phyloP scores from a whole-genome alignment of 495 filamentous ascomycete genomes.

The Aspergillus egyptiacus region DNA sequence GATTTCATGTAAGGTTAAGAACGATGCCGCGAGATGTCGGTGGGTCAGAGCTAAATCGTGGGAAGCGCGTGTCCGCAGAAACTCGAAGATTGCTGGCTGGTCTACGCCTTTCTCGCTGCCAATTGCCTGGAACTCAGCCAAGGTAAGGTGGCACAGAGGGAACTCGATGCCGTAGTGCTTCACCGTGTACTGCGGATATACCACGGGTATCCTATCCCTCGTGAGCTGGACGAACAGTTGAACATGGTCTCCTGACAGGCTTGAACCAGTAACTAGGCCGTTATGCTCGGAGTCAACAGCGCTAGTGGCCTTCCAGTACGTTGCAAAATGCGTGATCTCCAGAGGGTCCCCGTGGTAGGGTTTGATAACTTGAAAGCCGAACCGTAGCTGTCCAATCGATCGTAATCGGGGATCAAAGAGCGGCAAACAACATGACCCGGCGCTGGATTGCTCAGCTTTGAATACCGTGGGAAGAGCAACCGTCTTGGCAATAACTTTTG shows the following conservation, averaged over 20 bases:
- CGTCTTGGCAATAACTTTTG: conserved; percentile 92
- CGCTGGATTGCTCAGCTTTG: conserved; percentile 62
- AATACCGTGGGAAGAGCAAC: conserved; percentile 86
- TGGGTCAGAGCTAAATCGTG: conserved; percentile 61
- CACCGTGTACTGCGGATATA: conserved; percentile 79
- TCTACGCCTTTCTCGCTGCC: conserved; percentile 46
- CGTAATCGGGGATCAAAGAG: conserved; percentile 88
- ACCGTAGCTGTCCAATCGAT: conserved; percentile 90
- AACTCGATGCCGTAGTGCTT: conserved; percentile 72
- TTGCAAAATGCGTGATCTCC: conserved; percentile 96
- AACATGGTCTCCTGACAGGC: conserved; percentile 87
- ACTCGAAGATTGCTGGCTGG: conserved; percentile 36
- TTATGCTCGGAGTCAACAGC: conserved; percentile 76
- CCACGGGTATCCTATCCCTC: conserved; percentile 74
- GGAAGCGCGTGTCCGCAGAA: conserved; percentile 38
- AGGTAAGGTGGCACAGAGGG: conserved; percentile 69
- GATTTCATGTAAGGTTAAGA: conserved; percentile 67
- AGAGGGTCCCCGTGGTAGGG: conserved; percentile 90
- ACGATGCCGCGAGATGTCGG: conserved; percentile 63
- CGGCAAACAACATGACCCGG: conserved; percentile 76
- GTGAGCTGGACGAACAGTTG: conserved; percentile 88
- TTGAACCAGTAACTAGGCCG: conserved; percentile 89
- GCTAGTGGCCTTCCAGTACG: conserved; percentile 98
- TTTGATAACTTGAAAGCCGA: conserved; percentile 93
- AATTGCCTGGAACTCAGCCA: conserved; percentile 64